These are phyloP conservation scores for Berberis vulgaris DNA, from an alignment of 164 flowering plant species.

Conservation along the genomic window DNA sequence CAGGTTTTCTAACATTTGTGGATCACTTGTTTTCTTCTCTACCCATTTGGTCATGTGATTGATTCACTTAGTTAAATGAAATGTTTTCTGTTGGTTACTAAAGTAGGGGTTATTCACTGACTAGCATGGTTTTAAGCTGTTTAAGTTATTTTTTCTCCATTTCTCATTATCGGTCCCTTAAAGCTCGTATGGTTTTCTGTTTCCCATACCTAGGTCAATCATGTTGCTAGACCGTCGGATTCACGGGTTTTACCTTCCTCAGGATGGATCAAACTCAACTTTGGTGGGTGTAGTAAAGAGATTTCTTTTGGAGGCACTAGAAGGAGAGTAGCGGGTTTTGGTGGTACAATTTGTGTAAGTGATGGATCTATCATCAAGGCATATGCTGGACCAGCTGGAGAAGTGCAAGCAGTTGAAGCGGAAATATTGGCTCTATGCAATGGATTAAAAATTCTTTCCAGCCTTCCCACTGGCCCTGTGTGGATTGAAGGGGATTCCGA, in stretches of 20 bases:
- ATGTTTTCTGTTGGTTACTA: too few relatives aligned
- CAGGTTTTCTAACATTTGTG: too few relatives aligned
- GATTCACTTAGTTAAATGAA: too few relatives aligned
- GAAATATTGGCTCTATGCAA: slow-evolving; percentile 12
- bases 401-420: slow-evolving; percentile 11
- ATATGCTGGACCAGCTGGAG: slow-evolving; percentile 16
- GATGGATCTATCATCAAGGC: slow-evolving; percentile 14
- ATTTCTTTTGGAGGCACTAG: slow-evolving; percentile 9
- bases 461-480: slow-evolving; percentile 8
- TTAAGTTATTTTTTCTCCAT: too few relatives aligned
- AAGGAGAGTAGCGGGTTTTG: slow-evolving; percentile 11
- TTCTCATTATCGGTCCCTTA: background rate
- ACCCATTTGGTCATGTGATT: too few relatives aligned
- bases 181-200: background rate
- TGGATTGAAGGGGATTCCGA: slow-evolving; percentile 15
- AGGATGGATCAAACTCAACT: slow-evolving; percentile 15
- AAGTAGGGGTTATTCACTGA: too few relatives aligned
- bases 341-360: slow-evolving; percentile 10
- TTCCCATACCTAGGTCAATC: slow-evolving; percentile 7
- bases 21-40: too few relatives aligned
- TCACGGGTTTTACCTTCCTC: slow-evolving; percentile 14
- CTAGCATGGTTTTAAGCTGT: too few relatives aligned
- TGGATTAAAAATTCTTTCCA: slow-evolving; percentile 11
- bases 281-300: slow-evolving; percentile 12
- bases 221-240: slow-evolving; percentile 8